Base-by-base conservation (phyloP, 1,139 yeast genomes). In the Blastobotrys apis region DNA sequence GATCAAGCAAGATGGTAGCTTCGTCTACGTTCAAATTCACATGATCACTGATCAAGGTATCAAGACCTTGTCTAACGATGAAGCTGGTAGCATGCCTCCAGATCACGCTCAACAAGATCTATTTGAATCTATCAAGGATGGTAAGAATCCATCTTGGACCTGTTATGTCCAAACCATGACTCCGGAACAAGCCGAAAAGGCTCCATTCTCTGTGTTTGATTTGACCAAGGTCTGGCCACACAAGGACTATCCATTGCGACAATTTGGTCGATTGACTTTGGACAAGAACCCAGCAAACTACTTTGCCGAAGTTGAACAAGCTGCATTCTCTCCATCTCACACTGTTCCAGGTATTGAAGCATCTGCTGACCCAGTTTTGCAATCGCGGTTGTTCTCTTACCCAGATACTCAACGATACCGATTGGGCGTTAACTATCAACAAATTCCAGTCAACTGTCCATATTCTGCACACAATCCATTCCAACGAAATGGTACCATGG, bases 401-500 rank as follows among this genome's bases (percentile, higher is more conserved):
- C 80, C 90, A 48, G 95, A 85, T 68, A 84, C 95, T 44, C 94
- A 84, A 50, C 64, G 73, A 37, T 77, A 80, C 69, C 73, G 85
- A 60, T 71, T 82, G 58, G 90, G 90, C 46, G 63, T 74, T 45
- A 82, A 82, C 71, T 82, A 79, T 69, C 73, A 77, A 51, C 85
- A 80, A 65, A 78, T 82, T 53, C 90, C 90, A 37, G 84, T 81
- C 58, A 82, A 82, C 66, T 78, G 84, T 53, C 71, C 71, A 3
- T 53, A 58, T 41, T 53, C 55, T 35, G 61, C 61, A 5, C 58
- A 57, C 56, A 62, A 63, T 48, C 69, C 72, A 12, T 64, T 55
- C 59, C 78, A 81, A 63, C 81, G 97, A 67, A 97, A 88, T 63
- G 97, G 97, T 64, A 74, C 79, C 42, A 83, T 86, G 94, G 69